phyloP scores from a whole-genome alignment of 108 stramenopile genomes.

The Skeletonema grethae region DNA sequence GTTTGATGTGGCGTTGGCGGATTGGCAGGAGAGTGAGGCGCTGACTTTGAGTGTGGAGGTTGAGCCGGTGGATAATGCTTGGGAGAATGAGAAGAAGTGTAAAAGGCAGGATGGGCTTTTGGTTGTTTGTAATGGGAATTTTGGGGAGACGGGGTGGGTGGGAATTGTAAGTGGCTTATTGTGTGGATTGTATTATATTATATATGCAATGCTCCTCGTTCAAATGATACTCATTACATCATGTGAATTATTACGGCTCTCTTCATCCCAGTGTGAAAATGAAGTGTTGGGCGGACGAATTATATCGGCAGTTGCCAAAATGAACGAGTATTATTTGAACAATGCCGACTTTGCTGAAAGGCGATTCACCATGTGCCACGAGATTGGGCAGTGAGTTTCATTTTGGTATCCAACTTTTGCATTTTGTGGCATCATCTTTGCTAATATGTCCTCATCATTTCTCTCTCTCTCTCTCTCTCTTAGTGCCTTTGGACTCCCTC shows the following conservation, averaged over 20 bases:
- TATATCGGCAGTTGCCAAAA: slow-evolving; percentile 60
- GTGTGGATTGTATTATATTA: no score
- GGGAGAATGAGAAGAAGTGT: slow-evolving; percentile 4
- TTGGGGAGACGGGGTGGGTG: slow-evolving; percentile 75
- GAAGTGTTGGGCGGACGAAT: slow-evolving; percentile 50
- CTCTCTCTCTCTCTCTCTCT: no score
- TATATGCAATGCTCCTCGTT: neutral
- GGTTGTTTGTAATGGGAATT: slow-evolving; percentile 78
- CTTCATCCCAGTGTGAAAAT: slow-evolving; percentile 18
- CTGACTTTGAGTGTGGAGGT: slow-evolving; percentile 38
- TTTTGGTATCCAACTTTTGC: no score
- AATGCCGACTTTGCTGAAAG: slow-evolving; percentile 57
- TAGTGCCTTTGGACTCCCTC: slow-evolving; percentile 74
- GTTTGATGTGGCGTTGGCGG: slow-evolving; percentile 56
- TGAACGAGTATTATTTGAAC: slow-evolving; percentile 80
- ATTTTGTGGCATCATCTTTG: no score
- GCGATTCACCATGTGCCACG: slow-evolving; percentile 61
- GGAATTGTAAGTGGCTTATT: slow-evolving; percentile 61
- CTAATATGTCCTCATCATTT: no score
- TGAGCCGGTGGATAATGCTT: slow-evolving; percentile 40
- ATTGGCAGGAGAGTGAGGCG: slow-evolving; percentile 66
- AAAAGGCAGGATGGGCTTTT: slow-evolving; percentile 50
- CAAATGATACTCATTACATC: neutral
- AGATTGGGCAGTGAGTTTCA: slow-evolving; percentile 30
- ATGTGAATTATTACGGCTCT: neutral